Evolutionary conservation across 108 stramenopile species (phyloP).

Genomic region (Heterococcus sp.): DNA sequence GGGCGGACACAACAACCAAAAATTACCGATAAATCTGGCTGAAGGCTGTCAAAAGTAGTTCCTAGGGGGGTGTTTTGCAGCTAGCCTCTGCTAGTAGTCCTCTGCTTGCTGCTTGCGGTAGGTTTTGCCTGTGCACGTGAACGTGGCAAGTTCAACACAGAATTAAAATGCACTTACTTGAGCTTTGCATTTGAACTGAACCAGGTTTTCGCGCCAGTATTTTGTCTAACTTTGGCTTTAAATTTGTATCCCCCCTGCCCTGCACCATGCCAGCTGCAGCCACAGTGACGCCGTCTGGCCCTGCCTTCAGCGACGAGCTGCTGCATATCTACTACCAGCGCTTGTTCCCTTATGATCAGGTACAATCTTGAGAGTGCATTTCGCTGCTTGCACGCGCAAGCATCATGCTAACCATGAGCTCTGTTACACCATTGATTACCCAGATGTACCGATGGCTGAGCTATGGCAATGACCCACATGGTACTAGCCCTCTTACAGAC

Average conservation of each 20-base stretch:
- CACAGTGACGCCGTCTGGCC: slow-evolving; percentile 34
- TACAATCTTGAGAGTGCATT: slow-evolving; percentile 30
- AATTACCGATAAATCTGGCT: too few species aligned
- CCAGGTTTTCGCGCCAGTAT: too few species aligned
- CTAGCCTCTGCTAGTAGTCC: too few species aligned
- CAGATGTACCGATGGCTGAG: slow-evolving; percentile 50
- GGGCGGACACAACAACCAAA: too few species aligned
- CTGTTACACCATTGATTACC: not conserved
- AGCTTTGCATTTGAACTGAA: too few species aligned
- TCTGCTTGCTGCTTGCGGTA: too few species aligned
- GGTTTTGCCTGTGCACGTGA: too few species aligned
- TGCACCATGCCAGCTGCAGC: not conserved
- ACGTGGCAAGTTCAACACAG: too few species aligned
- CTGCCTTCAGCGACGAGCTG: slow-evolving; percentile 78
- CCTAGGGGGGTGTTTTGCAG: too few species aligned
- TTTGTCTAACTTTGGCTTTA: too few species aligned
- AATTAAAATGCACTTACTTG: too few species aligned
- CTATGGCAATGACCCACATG: slow-evolving; percentile 50
- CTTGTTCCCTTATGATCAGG: slow-evolving; percentile 79
- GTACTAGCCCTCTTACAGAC: slow-evolving; percentile 53
- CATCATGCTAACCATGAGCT: not conserved
- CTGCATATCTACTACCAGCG: slow-evolving; percentile 81
- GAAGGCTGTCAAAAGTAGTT: too few species aligned
- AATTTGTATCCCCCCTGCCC: not conserved
- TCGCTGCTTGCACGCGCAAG: slow-evolving; percentile 4